phyloP scores from a whole-genome alignment of 1,284 basidiomycete genomes.

The Jaminaea rosea region DNA sequence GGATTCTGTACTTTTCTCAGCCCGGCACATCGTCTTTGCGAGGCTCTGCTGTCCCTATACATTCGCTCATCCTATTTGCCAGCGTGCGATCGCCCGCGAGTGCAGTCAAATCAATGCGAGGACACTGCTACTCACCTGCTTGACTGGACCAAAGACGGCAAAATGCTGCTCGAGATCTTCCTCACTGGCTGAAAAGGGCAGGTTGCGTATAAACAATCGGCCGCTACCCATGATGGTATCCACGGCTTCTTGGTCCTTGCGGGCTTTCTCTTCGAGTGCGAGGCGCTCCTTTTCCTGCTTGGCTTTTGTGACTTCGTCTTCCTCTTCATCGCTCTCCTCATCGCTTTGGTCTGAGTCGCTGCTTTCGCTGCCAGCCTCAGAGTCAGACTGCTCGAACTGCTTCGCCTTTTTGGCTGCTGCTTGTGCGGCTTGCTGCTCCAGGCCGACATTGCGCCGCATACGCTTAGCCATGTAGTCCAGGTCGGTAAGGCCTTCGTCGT shows the following conservation, averaged over 20 bases:
- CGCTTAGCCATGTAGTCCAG: slow-evolving; percentile 48
- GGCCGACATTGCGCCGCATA: slow-evolving; percentile 45
- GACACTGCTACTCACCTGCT: slow-evolving; percentile 45
- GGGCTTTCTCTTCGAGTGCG: slow-evolving; percentile 20
- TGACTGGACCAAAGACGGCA: slow-evolving; percentile 61
- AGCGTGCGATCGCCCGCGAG: too few species aligned
- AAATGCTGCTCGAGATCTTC: slow-evolving; percentile 66
- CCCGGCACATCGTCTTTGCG: slow-evolving; percentile 11
- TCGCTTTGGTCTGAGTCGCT: slow-evolving; percentile 7
- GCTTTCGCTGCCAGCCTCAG: slow-evolving; percentile 15
- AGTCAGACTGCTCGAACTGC: slow-evolving; percentile 38
- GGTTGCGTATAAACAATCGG: slow-evolving; percentile 81
- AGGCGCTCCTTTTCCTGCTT: slow-evolving; percentile 16
- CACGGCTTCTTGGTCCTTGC: slow-evolving; percentile 43
- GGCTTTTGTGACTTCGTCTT: slow-evolving; percentile 12
- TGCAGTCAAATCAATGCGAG: too few species aligned
- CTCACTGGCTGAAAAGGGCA: slow-evolving; percentile 73
- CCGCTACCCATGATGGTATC: slow-evolving; percentile 65
- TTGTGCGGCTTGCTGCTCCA: slow-evolving; percentile 14
- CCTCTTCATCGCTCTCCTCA: slow-evolving; percentile 10
- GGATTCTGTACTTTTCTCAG: slow-evolving; percentile 39
- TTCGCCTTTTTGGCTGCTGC: slow-evolving; percentile 8
- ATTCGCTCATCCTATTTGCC: slow-evolving; percentile 27
- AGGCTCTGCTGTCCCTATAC: slow-evolving; percentile 46
- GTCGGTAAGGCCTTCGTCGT: slow-evolving; percentile 41